Conservation (phyloP, 352 stramenopile genomes). For the Pythium sukuiense region DNA sequence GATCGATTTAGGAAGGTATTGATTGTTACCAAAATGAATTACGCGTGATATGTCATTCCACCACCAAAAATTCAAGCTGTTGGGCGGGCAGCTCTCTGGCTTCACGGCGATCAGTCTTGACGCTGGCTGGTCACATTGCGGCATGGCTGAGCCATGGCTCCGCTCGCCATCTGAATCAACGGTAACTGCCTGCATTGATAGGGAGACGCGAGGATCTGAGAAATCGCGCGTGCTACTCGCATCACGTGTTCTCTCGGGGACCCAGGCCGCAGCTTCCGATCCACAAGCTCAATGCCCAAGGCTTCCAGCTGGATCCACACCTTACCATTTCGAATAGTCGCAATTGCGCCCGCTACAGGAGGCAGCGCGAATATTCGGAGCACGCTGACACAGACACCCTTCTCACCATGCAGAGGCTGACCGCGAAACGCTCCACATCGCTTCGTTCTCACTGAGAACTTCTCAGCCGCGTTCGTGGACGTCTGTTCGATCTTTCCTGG, state of each 20-base stretch:
- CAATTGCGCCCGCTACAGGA: background rate
- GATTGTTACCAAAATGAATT: background rate
- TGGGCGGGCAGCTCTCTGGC: background rate
- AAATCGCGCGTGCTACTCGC: background rate
- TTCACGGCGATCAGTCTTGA: slow-evolving; percentile 3
- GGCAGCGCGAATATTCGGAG: background rate
- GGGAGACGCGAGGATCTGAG: background rate
- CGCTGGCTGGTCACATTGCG: background rate
- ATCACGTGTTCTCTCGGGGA: background rate
- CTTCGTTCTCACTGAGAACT: background rate
- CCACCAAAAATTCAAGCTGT: background rate
- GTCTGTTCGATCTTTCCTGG: too few relatives aligned
- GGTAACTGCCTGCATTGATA: background rate
- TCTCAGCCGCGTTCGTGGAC: background rate
- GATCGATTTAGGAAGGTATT: background rate
- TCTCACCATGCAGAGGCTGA: background rate
- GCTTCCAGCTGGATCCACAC: background rate
- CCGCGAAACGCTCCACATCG: background rate
- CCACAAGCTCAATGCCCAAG: background rate
- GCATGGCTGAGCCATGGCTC: background rate
- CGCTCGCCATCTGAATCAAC: background rate
- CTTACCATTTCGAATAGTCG: background rate
- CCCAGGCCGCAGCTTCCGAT: background rate
- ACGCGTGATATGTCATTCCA: slow-evolving; percentile 1
- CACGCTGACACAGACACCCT: too few relatives aligned